Conservation (phyloP, 208 protist species). For the Trichomonas tenax region DNA sequence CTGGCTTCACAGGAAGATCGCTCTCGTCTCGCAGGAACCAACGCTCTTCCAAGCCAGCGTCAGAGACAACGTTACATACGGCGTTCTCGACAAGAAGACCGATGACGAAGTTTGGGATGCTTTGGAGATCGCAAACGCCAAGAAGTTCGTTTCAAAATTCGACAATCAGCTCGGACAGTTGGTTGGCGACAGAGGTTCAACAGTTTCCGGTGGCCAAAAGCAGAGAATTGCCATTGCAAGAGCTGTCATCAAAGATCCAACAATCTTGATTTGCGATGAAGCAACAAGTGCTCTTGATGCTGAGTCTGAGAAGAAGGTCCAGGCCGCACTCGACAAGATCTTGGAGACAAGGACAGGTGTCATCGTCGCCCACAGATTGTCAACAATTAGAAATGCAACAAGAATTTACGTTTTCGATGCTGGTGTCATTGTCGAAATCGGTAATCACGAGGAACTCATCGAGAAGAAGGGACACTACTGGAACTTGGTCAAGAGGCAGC, state of each 20-base stretch:
- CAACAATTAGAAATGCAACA: neutral
- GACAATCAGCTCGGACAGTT: neutral
- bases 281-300: neutral
- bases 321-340: neutral
- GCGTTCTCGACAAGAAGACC: neutral
- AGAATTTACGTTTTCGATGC: neutral
- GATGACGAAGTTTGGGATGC: neutral
- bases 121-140: neutral
- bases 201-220: neutral
- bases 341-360: neutral
- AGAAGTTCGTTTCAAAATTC: neutral
- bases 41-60: slow-evolving; percentile 62
- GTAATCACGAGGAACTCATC: neutral
- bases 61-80: slow-evolving; percentile 42
- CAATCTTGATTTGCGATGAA: too few relatives aligned
- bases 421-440: neutral
- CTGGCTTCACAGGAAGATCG: slow-evolving; percentile 62
- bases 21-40: slow-evolving; percentile 79
- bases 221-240: too few relatives aligned
- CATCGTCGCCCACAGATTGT: neutral
- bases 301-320: neutral
- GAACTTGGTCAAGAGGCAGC: neutral
- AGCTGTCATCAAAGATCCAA: too few relatives aligned
- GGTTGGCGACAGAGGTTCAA: neutral
- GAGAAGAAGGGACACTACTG: neutral